Base-by-base conservation (phyloP, 805 yeast genomes). In the Metschnikowia amazonensis region DNA sequence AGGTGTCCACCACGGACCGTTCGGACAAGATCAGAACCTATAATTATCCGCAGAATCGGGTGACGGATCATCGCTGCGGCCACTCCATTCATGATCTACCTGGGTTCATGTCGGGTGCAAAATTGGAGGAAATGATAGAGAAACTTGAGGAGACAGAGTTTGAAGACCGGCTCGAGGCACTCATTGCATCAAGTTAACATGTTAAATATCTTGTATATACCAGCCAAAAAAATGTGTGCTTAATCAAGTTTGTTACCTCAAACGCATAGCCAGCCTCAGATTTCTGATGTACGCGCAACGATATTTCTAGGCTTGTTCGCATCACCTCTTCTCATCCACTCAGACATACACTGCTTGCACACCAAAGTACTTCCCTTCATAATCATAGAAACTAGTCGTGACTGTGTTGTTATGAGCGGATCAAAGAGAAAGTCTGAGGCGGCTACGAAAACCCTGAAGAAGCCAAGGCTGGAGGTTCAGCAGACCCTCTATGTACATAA, bases 11-110 rank as follows among this genome's bases (percentile, higher is more conserved):
- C 1, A 88, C 96, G 0, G 96, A 89, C 58, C 75, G 99, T 45
- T 82, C 95, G 3, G 98, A 94, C 60, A 94, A 92, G 66, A 84
- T 92, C 50, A 73, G 98, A 55, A 94, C 99, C 0, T 94, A 94
- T 63, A 94, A 94, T 59, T 92, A 77, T 56, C 89, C 95, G 7
- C 97, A 94, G 58, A 89, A 89, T 61, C 75, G 99, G 55, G 79
- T 94, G 40, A 90, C 98, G 0, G 99, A 94, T 58, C 99, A 94
- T 59, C 72, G 99, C 41, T 89, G 96, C 60, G 89, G 90, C 2
- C 80, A 66, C 56, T 80, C 90, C 0, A 54, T 85, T n/a, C 84
- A 87, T 57, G 95, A 89, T 56, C 67, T 94, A 31, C 62, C 59
- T 1, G 74, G 72, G 2, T 66, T 74, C 46, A 64, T 72, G 69